A percentile compares a stretch with the other conserved stretches of the same genome.
phyloP scores from a whole-genome alignment of 805 yeast genomes.

The Cyberlindnera bimundalis region DNA sequence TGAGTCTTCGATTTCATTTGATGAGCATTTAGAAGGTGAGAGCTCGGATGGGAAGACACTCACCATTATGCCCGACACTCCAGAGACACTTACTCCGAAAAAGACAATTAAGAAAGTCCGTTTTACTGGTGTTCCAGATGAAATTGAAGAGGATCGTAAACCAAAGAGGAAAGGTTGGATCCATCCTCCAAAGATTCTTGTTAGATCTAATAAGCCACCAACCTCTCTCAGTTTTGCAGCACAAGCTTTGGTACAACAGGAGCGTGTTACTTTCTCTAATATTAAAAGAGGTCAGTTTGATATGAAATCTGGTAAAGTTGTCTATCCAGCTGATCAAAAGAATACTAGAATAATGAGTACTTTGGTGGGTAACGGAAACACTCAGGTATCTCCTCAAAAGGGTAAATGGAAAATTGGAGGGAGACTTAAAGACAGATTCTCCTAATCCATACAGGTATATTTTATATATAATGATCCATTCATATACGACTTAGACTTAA shows the following conservation, averaged over 20 bases:
- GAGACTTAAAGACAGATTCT: slow-evolving; percentile 11
- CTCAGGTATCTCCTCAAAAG: slow-evolving; percentile 2
- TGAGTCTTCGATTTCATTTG: slow-evolving; percentile 4
- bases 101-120: slow-evolving; percentile 26
- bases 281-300: slow-evolving; percentile 24
- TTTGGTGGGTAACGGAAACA: slow-evolving; percentile 1
- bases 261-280: slow-evolving; percentile 23
- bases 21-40: slow-evolving; percentile 1
- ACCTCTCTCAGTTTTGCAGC: slow-evolving; percentile 22
- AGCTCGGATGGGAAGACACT: slow-evolving; percentile 5
- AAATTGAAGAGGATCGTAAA: slow-evolving; percentile 18
- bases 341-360: slow-evolving; percentile 13
- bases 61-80: slow-evolving; percentile 4
- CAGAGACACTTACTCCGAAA: slow-evolving; percentile 3
- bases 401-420: slow-evolving; percentile 18
- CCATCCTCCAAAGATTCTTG: slow-evolving; percentile 19
- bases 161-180: slow-evolving; percentile 26
- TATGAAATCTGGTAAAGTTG: slow-evolving; percentile 19
- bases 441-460: too few species aligned
- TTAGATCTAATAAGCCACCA: slow-evolving; percentile 5
- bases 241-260: slow-evolving; percentile 25
- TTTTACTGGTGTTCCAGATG: slow-evolving; percentile 28
- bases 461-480: too few species aligned
- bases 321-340: slow-evolving; percentile 16
- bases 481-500: not conserved